phyloP scores from a whole-genome alignment of 192 early-diverging fungal genomes.

The Linnemannia hyalina region DNA sequence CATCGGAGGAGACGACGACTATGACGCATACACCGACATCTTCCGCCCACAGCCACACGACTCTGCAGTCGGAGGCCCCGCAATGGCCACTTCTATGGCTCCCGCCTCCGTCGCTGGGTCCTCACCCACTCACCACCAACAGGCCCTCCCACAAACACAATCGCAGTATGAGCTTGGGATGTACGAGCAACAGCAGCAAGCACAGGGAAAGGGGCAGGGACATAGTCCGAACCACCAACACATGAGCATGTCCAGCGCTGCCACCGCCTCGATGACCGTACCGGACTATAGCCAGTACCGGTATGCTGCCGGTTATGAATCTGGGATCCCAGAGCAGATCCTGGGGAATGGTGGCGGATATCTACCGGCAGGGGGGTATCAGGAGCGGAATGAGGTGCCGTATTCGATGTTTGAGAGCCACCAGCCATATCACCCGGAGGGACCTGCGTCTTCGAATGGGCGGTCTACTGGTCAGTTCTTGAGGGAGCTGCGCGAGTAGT shows the following conservation, averaged over 20 bases:
- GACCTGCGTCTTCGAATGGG: neutral
- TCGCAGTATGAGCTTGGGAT: neutral
- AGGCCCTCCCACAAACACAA: neutral
- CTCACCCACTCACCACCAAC: slow-evolving; percentile 8
- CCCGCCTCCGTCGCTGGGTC: slow-evolving; percentile 4
- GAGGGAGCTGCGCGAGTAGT: slow-evolving; percentile 40
- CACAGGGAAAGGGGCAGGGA: neutral
- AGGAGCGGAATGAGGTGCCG: neutral
- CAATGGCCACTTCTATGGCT: slow-evolving; percentile 14
- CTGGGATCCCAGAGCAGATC: neutral
- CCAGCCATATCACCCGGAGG: neutral
- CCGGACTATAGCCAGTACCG: slow-evolving; percentile 37
- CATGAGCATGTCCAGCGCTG: slow-evolving; percentile 6
- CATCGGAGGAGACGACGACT: neutral
- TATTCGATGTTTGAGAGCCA: neutral
- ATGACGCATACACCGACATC: slow-evolving; percentile 29
- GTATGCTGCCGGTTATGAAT: neutral
- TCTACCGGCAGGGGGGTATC: neutral
- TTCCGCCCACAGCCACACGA: slow-evolving; percentile 32
- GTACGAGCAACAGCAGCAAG: neutral
- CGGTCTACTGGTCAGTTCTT: slow-evolving; percentile 23
- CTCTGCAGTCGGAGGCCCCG: neutral
- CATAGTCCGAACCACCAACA: slow-evolving; percentile 12
- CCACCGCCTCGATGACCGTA: slow-evolving; percentile 18
- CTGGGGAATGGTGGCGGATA: slow-evolving; percentile 6